Evolutionary conservation across 2,329 filamentous ascomycete genomes (phyloP), one percentile per base, ranked within the genome.

Genomic region (Fusarium tuaranense): DNA sequence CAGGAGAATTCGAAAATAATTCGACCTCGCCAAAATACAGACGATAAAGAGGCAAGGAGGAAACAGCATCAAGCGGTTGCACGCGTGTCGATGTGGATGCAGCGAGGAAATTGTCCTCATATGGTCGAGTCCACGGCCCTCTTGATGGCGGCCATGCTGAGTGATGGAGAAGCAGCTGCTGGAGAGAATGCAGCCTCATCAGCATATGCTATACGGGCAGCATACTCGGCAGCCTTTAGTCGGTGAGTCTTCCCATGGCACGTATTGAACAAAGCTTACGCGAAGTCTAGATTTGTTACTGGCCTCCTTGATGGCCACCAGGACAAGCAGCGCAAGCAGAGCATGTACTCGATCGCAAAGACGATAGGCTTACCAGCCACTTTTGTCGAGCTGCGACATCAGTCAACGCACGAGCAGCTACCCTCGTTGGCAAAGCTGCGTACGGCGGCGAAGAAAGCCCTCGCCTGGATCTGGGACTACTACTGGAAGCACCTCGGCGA

Each of bases 361-460:
- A 90, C 88, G 44, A 90, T 94, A 67, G 91, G 90, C 0, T 84
- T 95, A 67, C 93, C 93, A 0, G 91, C 92, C 1, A 92, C 93
- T 0, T 97, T 98, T 82, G 95, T 98, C 64, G 95, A 97, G 85
- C 87, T 97, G 68, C 90, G 95, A 55, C 95, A 98, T 82, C 94
- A 97, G 84, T 94, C 94, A 51, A 97, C 95, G 46, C 95, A 98
- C 82, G 94, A 97, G 82, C 93, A 95, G 80, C 86, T 98, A 67
- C 95, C 95, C 0, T 92, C 92, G 1, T 86, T 98, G 63, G 87
- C 89, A 13, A 91, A 94, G 72, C 86, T 98, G 71, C 90, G 94
- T 63, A 88, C 88, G 39, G 93, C 93, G 2, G 90, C 93, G 2
- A 84, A 87, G 72, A 90, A 92, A 77, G 94, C 93, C 1, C 86